A percentile compares a stretch with the other conserved stretches of the same genome.
Conservation (phyloP, 2,329 filamentous ascomycete species). For the Trichoderma brevicompactum region DNA sequence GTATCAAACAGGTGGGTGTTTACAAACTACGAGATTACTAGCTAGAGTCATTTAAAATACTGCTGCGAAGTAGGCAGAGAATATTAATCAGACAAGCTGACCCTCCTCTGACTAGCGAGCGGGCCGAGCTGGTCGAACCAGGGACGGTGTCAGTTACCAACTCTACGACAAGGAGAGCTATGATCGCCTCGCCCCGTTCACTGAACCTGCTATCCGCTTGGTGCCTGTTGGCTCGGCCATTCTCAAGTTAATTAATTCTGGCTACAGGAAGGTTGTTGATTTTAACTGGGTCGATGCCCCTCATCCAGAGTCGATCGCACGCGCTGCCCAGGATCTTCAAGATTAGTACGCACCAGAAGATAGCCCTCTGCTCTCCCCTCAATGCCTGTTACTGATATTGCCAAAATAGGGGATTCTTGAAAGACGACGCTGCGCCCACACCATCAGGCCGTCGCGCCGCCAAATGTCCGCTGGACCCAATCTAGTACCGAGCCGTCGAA, state of each 20-base stretch:
- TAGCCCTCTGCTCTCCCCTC: neutral
- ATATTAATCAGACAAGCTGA: too few relatives aligned
- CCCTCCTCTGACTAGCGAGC: too few relatives aligned
- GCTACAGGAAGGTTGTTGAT: slow-evolving; percentile 4
- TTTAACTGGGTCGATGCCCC: slow-evolving; percentile 28
- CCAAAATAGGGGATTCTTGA: slow-evolving; percentile 27
- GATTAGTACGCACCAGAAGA: slow-evolving; percentile 27
- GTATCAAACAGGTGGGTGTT: too few relatives aligned
- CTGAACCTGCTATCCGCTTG: slow-evolving; percentile 22
- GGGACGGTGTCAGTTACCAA: slow-evolving; percentile 28
- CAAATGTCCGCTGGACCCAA: slow-evolving; percentile 25
- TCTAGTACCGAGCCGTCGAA: slow-evolving; percentile 28
- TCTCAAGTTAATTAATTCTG: slow-evolving; percentile 12
- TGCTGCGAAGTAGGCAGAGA: too few relatives aligned
- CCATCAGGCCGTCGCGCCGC: slow-evolving; percentile 16
- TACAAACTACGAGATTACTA: too few relatives aligned
- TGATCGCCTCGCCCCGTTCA: slow-evolving; percentile 19
- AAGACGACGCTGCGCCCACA: slow-evolving; percentile 10
- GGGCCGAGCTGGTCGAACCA: slow-evolving; percentile 29
- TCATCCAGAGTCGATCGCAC: slow-evolving; percentile 29
- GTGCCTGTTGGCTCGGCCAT: slow-evolving; percentile 7
- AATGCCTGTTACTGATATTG: slow-evolving; percentile 1
- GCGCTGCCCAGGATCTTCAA: slow-evolving; percentile 30
- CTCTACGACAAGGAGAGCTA: slow-evolving; percentile 28
- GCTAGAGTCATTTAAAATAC: too few relatives aligned